phyloP scores from a whole-genome alignment of 352 stramenopile genomes.

The Pelagophyceae sp. region DNA sequence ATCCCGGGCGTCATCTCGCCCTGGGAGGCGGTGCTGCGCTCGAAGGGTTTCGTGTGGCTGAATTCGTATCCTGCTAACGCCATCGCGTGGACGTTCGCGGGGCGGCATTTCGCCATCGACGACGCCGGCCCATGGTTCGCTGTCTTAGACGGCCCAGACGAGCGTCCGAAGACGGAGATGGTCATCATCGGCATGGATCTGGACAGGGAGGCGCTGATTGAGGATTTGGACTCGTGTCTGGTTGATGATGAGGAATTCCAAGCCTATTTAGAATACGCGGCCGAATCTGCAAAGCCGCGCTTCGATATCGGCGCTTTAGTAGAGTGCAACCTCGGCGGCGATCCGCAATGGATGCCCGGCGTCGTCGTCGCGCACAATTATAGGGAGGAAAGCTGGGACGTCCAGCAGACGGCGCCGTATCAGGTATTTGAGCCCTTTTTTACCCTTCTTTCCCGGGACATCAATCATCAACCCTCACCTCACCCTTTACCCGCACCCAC shows the following conservation, averaged over 20 bases:
- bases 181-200: neutral
- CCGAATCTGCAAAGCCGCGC: neutral
- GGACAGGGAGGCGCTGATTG: neutral
- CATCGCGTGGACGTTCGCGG: neutral
- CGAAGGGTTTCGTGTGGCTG: neutral
- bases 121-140: neutral
- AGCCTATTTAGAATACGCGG: neutral
- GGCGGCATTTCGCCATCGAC: neutral
- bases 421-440: too few species aligned
- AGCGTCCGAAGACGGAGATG: neutral
- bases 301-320: neutral
- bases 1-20: neutral
- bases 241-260: neutral
- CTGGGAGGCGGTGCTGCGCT: conserved; percentile 1
- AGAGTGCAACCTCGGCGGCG: conserved; percentile 6
- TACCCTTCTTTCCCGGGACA: too few species aligned
- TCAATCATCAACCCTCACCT: too few species aligned
- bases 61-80: neutral
- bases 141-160: neutral
- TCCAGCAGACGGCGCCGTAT: neutral
- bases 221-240: neutral
- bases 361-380: neutral
- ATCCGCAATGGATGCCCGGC: neutral
- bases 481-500: too few species aligned
- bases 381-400: neutral